A percentile compares a stretch with the other conserved stretches of the same genome.
Evolutionary conservation across 2,329 filamentous ascomycete species (phyloP).

Genomic region (Calonectria honghensis): DNA sequence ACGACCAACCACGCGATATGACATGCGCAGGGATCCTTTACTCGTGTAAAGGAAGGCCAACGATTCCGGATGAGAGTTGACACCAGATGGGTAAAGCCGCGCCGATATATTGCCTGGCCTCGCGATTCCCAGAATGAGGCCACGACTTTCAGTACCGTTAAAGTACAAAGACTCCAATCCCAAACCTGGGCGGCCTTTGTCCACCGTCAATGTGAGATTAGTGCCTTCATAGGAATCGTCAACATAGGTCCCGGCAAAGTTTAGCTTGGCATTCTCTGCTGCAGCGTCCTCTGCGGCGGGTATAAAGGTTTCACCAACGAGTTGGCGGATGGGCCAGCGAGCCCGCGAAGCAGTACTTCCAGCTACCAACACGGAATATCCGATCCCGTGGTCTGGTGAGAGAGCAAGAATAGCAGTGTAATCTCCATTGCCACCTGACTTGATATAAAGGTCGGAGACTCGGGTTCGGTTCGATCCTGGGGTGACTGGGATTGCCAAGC

Average conservation of each 20-base stretch:
- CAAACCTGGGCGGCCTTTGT: conserved; percentile 2
- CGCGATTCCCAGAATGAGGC: background rate
- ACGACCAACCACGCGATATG: conserved; percentile 25
- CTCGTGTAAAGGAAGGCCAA: conserved; percentile 35
- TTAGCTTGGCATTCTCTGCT: conserved; percentile 34
- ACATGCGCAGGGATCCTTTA: conserved; percentile 36
- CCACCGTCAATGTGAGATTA: conserved; percentile 8
- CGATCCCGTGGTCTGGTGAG: conserved; percentile 65
- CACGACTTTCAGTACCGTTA: background rate
- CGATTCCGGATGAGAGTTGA: conserved; percentile 39
- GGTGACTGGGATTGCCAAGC: conserved; percentile 56
- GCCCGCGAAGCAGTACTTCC: conserved; percentile 35
- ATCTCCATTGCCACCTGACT: conserved; percentile 62
- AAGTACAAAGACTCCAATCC: conserved; percentile 11
- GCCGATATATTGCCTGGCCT: background rate
- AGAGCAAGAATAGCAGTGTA: conserved; percentile 63
- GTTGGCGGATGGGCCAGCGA: conserved; percentile 34
- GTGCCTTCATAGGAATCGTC: background rate
- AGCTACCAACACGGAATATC: conserved; percentile 35
- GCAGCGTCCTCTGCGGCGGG: conserved; percentile 40
- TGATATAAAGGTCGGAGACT: conserved; percentile 66
- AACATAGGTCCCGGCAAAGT: conserved; percentile 41
- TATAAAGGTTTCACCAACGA: conserved; percentile 32
- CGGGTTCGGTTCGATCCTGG: conserved; percentile 56
- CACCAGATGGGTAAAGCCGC: conserved; percentile 41